These are phyloP conservation scores for Blepharisma undulans DNA, from an alignment of 169 alveolate species.

Conservation along the genomic window DNA sequence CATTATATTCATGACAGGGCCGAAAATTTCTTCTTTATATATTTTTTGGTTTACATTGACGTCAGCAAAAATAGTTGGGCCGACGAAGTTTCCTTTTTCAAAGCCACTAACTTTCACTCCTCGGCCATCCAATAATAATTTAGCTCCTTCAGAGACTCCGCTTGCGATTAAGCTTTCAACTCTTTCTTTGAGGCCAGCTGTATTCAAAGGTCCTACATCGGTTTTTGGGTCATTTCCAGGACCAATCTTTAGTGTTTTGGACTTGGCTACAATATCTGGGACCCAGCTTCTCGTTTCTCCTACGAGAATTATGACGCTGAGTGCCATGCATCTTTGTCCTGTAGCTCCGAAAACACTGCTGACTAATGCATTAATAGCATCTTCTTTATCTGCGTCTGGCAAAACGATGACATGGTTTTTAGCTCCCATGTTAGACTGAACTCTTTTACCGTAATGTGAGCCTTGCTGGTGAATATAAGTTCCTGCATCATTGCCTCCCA, in stretches of 20 bases:
- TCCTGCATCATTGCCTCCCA: conserved; percentile 88
- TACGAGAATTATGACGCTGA: conserved; percentile 81
- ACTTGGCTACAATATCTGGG: conserved; percentile 76
- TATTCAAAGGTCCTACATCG: conserved; percentile 48
- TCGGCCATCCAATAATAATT: conserved; percentile 78
- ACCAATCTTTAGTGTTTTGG: conserved; percentile 76
- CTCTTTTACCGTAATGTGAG: conserved; percentile 79
- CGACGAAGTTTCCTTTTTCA: conserved; percentile 84
- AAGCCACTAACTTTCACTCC: conserved; percentile 59
- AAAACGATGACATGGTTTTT: conserved; percentile 85
- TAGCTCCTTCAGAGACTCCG: conserved; percentile 77
- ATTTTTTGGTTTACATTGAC: conserved; percentile 68
- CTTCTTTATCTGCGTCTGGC: conserved; percentile 87
- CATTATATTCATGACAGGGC: conserved; percentile 75
- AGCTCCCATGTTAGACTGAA: conserved; percentile 87
- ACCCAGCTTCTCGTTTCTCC: conserved; percentile 86
- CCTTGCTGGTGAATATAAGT: conserved; percentile 82
- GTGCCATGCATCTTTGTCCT: conserved; percentile 91
- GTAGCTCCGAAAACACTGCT: conserved; percentile 80
- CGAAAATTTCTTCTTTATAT: conserved; percentile 83
- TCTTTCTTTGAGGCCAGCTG: conserved; percentile 59
- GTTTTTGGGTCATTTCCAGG: conserved; percentile 57
- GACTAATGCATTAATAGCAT: conserved; percentile 68
- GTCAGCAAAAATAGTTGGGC: conserved; percentile 80
- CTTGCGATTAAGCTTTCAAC: conserved; percentile 57